A percentile compares a stretch with the other conserved stretches of the same genome.
These are phyloP conservation scores for Aspergillus homomorphus DNA, from an alignment of 495 filamentous ascomycete species.

Conservation along the genomic window DNA sequence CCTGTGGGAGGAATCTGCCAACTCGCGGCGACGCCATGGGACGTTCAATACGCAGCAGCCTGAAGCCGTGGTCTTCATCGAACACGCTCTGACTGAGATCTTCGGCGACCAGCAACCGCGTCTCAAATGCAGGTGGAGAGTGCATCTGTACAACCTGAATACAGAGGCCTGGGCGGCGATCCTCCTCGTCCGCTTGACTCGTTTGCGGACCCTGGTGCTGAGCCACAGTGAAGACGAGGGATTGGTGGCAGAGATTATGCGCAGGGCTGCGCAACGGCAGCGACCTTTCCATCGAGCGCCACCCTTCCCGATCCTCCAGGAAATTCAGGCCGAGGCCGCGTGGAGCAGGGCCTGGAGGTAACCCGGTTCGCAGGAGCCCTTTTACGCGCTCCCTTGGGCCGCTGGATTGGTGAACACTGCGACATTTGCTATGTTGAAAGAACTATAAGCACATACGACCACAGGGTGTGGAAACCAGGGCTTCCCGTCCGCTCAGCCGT, in stretches of 20 bases:
- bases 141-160: background rate
- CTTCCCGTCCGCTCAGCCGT: too few species aligned
- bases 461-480: too few species aligned
- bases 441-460: too few species aligned
- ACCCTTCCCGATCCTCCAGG: background rate
- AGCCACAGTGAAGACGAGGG: background rate
- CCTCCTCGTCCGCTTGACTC: background rate
- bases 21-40: background rate
- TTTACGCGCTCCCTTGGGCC: too few species aligned
- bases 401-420: too few species aligned
- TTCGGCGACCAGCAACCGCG: background rate
- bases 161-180: background rate
- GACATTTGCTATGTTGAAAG: too few species aligned
- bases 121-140: background rate
- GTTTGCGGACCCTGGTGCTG: background rate
- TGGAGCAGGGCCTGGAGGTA: too few species aligned
- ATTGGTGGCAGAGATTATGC: background rate
- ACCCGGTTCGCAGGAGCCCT: too few species aligned
- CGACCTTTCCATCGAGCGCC: background rate
- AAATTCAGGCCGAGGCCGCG: too few species aligned
- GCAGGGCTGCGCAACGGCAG: background rate
- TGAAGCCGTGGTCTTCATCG: background rate
- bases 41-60: background rate
- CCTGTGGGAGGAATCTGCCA: background rate
- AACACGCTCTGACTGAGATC: background rate